Percentiles rank a stretch among this genome's conserved stretches.
phyloP scores from a whole-genome alignment of 1,284 basidiomycete species.

The Thelephora terrestris region DNA sequence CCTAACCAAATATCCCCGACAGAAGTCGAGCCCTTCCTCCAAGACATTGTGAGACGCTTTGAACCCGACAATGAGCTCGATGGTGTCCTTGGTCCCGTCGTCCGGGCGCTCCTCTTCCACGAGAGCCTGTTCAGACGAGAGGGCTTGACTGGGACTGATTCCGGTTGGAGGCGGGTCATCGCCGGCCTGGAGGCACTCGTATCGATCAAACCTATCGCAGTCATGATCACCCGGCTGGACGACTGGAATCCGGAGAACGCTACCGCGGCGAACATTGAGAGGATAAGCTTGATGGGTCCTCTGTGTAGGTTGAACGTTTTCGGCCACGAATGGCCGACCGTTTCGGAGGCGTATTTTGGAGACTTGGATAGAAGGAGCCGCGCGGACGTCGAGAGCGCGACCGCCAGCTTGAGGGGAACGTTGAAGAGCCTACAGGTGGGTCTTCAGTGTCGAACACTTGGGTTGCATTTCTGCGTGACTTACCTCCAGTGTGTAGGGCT shows the following conservation, averaged over 20 bases:
- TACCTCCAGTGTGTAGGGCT: conserved; percentile 33
- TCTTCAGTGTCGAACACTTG: background rate
- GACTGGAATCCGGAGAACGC: conserved; percentile 60
- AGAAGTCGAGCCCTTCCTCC: conserved; percentile 62
- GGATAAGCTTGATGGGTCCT: conserved; percentile 65
- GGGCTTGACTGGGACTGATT: conserved; percentile 58
- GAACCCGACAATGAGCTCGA: conserved; percentile 36
- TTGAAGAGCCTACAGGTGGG: conserved; percentile 72
- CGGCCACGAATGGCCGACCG: conserved; percentile 73
- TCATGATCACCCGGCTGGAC: conserved; percentile 62
- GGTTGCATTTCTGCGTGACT: conserved; percentile 1
- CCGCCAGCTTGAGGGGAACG: conserved; percentile 72
- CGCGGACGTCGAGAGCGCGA: conserved; percentile 76
- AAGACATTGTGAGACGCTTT: conserved; percentile 63
- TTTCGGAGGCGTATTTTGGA: conserved; percentile 76
- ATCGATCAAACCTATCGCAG: conserved; percentile 76
- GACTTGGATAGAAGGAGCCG: conserved; percentile 69
- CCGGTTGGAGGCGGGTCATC: conserved; percentile 80
- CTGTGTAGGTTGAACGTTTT: conserved; percentile 78
- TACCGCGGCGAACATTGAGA: conserved; percentile 55
- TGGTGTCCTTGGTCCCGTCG: conserved; percentile 39
- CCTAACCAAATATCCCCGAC: conserved; percentile 32
- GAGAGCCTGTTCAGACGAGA: conserved; percentile 50
- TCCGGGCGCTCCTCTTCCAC: conserved; percentile 50
- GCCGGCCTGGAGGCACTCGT: conserved; percentile 76